These are phyloP conservation scores for Pichia terricola DNA, from an alignment of 1,139 yeast genomes.

Conservation along the genomic window DNA sequence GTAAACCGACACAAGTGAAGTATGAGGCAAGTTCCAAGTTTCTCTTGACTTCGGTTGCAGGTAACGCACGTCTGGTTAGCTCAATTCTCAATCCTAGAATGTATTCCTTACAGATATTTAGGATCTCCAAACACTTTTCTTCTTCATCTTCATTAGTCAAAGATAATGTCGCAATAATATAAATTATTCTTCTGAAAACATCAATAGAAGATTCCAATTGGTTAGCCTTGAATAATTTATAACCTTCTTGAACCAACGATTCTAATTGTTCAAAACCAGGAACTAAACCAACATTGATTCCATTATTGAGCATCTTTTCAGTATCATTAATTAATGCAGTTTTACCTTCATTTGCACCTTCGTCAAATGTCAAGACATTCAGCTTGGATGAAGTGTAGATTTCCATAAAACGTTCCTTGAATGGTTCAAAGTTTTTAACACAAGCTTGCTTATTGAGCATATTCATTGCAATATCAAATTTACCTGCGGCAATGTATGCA, in stretches of 20 bases:
- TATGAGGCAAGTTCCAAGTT: constrained; percentile 92
- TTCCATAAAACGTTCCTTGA: constrained; percentile 72
- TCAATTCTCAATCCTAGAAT: constrained; percentile 88
- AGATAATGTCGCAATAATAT: constrained; percentile 62
- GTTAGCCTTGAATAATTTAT: constrained; percentile 73
- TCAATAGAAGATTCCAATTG: constrained; percentile 73
- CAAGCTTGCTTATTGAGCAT: constrained; percentile 86
- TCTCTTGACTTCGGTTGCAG: constrained; percentile 63
- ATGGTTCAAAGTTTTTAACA: constrained; percentile 75
- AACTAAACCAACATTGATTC: constrained; percentile 51
- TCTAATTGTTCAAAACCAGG: constrained; percentile 72
- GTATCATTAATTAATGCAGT: constrained; percentile 65
- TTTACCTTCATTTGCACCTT: constrained; percentile 30
- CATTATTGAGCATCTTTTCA: constrained; percentile 39
- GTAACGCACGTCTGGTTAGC: constrained; percentile 73
- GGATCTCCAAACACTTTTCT: constrained; percentile 59
- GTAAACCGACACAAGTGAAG: constrained; percentile 78
- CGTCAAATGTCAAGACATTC: constrained; percentile 57
- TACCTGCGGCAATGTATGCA: constrained; percentile 91
- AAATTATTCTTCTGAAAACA: constrained; percentile 69
- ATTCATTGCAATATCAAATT: constrained; percentile 92
- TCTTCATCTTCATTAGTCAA: constrained; percentile 72
- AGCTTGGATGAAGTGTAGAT: constrained; percentile 75
- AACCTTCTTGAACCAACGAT: constrained; percentile 61
- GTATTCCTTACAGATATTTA: constrained; percentile 77